Evolutionary conservation across 257 asterid species (phyloP).

Genomic region (Penstemon barbatus): DNA sequence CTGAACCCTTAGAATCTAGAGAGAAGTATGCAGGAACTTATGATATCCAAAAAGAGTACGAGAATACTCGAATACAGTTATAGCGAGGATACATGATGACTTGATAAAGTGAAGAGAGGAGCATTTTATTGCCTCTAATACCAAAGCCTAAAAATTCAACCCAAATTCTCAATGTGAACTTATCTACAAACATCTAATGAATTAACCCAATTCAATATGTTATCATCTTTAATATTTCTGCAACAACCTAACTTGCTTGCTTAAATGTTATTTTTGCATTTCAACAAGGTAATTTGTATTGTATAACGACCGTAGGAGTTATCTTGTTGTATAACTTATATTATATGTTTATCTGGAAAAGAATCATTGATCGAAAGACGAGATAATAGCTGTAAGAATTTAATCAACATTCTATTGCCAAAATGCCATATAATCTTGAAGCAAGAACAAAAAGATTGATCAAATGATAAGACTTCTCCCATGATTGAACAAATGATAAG

Average conservation of each 20-base stretch:
- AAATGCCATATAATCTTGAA: not conserved
- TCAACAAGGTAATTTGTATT: no score
- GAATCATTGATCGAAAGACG: no score
- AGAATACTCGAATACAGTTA: not conserved
- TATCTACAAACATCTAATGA: not conserved
- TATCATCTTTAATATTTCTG: not conserved
- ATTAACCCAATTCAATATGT: not conserved
- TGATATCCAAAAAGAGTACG: not conserved
- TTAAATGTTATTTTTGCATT: no score
- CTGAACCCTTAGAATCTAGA: constrained; percentile 13
- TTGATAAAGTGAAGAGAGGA: not conserved
- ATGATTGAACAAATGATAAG: not conserved
- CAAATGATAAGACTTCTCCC: not conserved
- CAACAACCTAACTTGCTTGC: no score
- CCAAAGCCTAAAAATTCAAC: constrained; percentile 10
- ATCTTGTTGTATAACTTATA: no score
- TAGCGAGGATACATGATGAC: not conserved
- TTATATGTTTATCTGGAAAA: no score
- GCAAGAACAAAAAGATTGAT: not conserved
- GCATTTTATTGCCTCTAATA: not conserved
- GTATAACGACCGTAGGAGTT: no score
- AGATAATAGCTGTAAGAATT: no score
- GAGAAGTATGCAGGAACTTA: constrained; percentile 5
- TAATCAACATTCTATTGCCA: not conserved
- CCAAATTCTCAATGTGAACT: not conserved